A percentile compares a stretch with the other conserved stretches of the same genome.
phyloP scores from a whole-genome alignment of 2,329 filamentous ascomycete species.

The Biscogniauxia mediterranea region DNA sequence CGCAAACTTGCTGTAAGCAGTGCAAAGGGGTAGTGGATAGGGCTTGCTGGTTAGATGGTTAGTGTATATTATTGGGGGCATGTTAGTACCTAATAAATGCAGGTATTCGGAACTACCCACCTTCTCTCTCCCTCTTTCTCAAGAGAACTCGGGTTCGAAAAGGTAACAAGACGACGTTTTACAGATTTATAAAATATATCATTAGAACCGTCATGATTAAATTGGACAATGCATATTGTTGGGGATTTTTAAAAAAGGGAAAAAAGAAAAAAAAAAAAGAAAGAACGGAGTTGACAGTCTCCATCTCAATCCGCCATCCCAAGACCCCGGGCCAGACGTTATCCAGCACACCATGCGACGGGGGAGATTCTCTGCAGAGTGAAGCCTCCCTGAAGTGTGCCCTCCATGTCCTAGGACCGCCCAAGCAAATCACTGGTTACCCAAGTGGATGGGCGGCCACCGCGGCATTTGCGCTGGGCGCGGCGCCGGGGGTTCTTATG shows the following conservation, averaged over 20 bases:
- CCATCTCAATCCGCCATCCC: slow-evolving; percentile 56
- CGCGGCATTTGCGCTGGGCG: slow-evolving; percentile 69
- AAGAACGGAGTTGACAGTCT: slow-evolving; percentile 47
- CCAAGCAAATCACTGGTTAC: slow-evolving; percentile 63
- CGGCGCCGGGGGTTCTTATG: slow-evolving; percentile 52
- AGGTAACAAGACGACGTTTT: not conserved
- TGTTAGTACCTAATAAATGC: too few species aligned
- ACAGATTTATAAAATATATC: too few species aligned
- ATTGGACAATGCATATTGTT: not conserved
- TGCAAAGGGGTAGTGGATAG: too few species aligned
- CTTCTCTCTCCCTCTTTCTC: not conserved
- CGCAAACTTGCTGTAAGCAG: too few species aligned
- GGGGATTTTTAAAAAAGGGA: slow-evolving; percentile 5
- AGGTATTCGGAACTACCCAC: too few species aligned
- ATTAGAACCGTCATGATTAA: not conserved
- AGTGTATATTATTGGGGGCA: too few species aligned
- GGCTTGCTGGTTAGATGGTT: too few species aligned
- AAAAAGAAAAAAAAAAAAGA: slow-evolving; percentile 37
- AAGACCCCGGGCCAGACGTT: slow-evolving; percentile 60
- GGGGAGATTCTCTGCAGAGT: slow-evolving; percentile 72
- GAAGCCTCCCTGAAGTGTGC: slow-evolving; percentile 68
- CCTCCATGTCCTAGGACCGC: slow-evolving; percentile 67
- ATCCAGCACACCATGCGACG: slow-evolving; percentile 70
- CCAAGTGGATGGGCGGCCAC: slow-evolving; percentile 64
- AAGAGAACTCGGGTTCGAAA: not conserved